Evolutionary conservation across 2,329 filamentous ascomycete genomes (phyloP).

Genomic region (Madurella fahalii): DNA sequence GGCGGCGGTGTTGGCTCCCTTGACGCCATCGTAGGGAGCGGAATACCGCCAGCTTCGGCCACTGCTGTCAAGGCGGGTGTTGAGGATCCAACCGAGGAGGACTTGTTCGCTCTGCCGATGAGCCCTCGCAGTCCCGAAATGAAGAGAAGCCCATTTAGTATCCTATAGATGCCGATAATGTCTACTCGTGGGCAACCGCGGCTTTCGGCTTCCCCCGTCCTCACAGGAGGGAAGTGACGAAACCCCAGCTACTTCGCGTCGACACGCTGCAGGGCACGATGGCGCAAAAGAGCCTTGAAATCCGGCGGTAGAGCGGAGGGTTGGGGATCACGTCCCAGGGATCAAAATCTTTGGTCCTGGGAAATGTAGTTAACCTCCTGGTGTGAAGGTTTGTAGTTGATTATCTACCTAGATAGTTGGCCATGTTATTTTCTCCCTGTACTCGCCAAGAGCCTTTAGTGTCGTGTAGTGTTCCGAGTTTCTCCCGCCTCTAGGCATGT

Average conservation of each 20-base stretch:
- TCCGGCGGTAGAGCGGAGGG: too few species aligned
- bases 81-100: conserved; percentile 63
- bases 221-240: not conserved
- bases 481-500: not conserved
- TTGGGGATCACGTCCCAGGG: too few species aligned
- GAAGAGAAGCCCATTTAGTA: conserved; percentile 74
- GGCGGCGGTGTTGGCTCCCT: conserved; percentile 36
- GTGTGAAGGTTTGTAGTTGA: too few species aligned
- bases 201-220: not conserved
- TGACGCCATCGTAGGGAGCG: conserved; percentile 38
- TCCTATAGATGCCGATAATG: conserved; percentile 32
- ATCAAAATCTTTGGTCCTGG: too few species aligned
- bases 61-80: conserved; percentile 27
- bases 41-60: conserved; percentile 29
- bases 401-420: too few species aligned
- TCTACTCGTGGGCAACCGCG: not conserved
- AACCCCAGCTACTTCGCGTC: not conserved
- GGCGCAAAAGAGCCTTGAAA: too few species aligned
- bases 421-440: not conserved
- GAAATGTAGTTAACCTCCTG: too few species aligned
- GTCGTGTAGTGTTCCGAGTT: not conserved
- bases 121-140: conserved; percentile 84
- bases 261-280: not conserved
- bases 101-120: conserved; percentile 81
- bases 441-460: not conserved